These are phyloP conservation scores for Carex myosuroides DNA, from an alignment of 176 grass and related monocot species.

Conservation along the genomic window DNA sequence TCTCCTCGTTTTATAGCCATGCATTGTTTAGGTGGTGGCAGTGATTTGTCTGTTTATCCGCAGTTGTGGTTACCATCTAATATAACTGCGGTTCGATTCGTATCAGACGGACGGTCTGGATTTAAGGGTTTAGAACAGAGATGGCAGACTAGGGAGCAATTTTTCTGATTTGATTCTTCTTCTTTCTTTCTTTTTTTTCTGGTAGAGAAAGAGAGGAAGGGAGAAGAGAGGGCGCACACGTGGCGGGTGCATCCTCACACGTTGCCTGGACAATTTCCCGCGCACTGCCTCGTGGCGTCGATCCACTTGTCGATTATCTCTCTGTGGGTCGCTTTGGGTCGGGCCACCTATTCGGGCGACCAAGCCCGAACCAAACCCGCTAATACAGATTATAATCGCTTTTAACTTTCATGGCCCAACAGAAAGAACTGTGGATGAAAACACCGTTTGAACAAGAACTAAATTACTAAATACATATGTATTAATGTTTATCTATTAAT, in stretches of 20 bases:
- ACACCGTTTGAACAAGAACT: too few relatives aligned
- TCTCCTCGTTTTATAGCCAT: constrained; percentile 23
- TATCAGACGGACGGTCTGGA: constrained; percentile 10
- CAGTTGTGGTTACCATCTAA: background rate
- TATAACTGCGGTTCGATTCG: background rate
- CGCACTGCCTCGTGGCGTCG: constrained; percentile 17
- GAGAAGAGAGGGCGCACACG: constrained; percentile 31
- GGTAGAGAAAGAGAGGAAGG: constrained; percentile 27
- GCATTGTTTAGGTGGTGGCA: constrained; percentile 50
- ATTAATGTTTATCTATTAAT: too few relatives aligned
- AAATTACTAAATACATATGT: too few relatives aligned
- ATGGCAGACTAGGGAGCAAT: background rate
- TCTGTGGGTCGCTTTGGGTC: background rate
- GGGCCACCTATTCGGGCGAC: background rate
- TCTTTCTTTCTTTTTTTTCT: constrained; percentile 29
- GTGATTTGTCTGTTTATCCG: constrained; percentile 20
- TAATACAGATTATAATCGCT: background rate
- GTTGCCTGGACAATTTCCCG: constrained; percentile 25
- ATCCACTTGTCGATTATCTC: background rate
- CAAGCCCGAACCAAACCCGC: background rate
- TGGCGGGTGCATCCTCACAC: constrained; percentile 31
- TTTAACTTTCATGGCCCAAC: background rate
- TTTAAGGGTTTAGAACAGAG: background rate
- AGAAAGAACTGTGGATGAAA: too few relatives aligned
- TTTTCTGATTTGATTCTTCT: background rate